Evolutionary conservation across 257 asterid genomes (phyloP).

Genomic region (Ligustrum vulgare): DNA sequence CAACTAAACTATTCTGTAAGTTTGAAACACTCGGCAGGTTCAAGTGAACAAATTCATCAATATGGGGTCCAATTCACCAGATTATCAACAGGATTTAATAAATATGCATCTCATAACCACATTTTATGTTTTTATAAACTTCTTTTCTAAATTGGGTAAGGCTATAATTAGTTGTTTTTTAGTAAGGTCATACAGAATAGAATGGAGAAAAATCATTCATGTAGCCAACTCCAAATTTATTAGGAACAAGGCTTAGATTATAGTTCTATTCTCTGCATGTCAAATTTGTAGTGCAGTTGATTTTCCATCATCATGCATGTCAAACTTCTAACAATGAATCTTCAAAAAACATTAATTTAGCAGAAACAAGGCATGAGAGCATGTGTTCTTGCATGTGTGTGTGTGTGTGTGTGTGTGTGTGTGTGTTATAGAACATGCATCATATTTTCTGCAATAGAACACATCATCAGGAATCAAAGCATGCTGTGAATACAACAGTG

Average conservation of each 20-base stretch:
- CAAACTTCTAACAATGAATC: not conserved
- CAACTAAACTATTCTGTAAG: too few relatives aligned
- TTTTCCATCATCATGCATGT: slow-evolving; percentile 1
- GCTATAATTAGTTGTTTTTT: not conserved
- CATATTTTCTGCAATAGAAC: slow-evolving; percentile 5
- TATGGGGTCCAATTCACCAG: not conserved
- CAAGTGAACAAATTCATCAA: not conserved
- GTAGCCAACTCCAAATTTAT: not conserved
- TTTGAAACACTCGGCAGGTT: not conserved
- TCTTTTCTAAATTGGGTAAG: not conserved
- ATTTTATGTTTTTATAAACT: not conserved
- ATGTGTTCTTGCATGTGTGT: not conserved
- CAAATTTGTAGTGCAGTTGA: not conserved
- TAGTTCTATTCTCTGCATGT: not conserved
- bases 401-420: not conserved
- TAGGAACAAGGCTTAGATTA: not conserved
- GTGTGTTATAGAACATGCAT: not conserved
- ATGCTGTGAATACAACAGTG: not conserved
- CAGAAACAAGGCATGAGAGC: not conserved
- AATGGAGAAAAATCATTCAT: not conserved
- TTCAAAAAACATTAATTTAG: not conserved
- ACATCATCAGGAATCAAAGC: not conserved
- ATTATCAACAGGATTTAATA: not conserved
- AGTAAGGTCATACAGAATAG: not conserved
- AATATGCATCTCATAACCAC: not conserved